Base-by-base conservation (phyloP, 2,329 filamentous ascomycete species). In the Pleomassaria siparia region DNA sequence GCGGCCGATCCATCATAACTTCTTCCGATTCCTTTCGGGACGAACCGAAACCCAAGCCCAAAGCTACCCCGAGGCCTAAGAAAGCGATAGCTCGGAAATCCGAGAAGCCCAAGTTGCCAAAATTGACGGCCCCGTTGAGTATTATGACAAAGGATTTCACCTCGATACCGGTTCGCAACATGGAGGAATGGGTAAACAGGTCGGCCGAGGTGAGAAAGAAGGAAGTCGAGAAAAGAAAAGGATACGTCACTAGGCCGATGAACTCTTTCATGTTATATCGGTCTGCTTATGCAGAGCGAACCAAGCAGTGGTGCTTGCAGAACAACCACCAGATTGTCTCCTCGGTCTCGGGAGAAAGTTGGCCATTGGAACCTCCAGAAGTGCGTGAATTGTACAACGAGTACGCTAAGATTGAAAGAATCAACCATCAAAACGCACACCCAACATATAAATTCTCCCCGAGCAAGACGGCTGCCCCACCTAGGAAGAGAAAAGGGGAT, bases 221-320 rank as follows among this genome's bases (percentile, higher is more conserved):
- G 45, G 91, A 96, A 68, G 84, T 87, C 9, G 80, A 83, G 35
- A 80, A 82, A 59, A 81, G 84, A 47, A 89, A 84, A 28, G 88
- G 88, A 21, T 91, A 91, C 67, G 81, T 97, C 58, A 90, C 92
- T 62, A 81, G 94, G 24, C 91, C 94, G 2, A 95, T 96, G 87
- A 99, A 99, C 70, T 92, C 89, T 1, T 99, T 97, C 75, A 96
- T 99, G 87, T 78, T 99, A 42, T 99, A 99, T 70, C 87, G 94
- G 33, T 96, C 94, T 56, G 89, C 90, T 6, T 96, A 89, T 66
- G 89, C 95, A 50, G 88, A 94, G 52, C 80, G 91, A 25, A 89
- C 89, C 49, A 96, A 96, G 71, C 78, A 82, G 43, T 89, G 85
- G 78, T 89, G 88, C 59, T 76, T 83, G 12, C 85, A 94, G 61